These are phyloP conservation scores for Collybiopsis confluens DNA, from an alignment of 768 basidiomycete species.

Conservation along the genomic window DNA sequence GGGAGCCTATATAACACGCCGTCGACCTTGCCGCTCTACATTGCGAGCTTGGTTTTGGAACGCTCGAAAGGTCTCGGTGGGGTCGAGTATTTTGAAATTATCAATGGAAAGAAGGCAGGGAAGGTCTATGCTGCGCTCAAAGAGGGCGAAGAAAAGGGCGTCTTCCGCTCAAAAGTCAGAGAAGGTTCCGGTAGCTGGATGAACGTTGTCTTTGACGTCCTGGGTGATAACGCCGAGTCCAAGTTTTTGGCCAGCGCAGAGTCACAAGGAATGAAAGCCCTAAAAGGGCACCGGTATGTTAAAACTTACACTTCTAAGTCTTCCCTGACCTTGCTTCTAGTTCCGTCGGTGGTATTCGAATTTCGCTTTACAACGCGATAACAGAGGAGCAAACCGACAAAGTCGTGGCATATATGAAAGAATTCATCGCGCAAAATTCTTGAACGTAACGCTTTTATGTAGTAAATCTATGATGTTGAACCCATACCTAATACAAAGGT, in stretches of 20 bases:
- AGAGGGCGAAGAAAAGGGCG: conserved; percentile 65
- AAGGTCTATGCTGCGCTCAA: conserved; percentile 73
- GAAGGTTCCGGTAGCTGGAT: conserved; percentile 85
- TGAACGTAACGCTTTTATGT: background rate
- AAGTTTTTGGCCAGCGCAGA: conserved; percentile 81
- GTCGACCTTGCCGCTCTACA: conserved; percentile 86
- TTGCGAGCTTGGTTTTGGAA: conserved; percentile 79
- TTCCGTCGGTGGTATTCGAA: conserved; percentile 65
- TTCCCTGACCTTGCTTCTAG: conserved; percentile 22
- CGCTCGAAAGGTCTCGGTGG: conserved; percentile 65
- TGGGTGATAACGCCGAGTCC: conserved; percentile 68
- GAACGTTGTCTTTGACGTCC: conserved; percentile 86
- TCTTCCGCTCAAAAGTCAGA: conserved; percentile 69
- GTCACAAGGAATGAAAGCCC: conserved; percentile 70
- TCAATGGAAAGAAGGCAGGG: conserved; percentile 70
- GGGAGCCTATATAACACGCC: conserved; percentile 91
- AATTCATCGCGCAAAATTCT: conserved; percentile 34
- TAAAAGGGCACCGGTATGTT: conserved; percentile 90
- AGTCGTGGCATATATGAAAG: conserved; percentile 55
- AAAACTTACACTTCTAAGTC: background rate
- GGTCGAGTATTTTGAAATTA: conserved; percentile 54
- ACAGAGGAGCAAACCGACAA: conserved; percentile 68
- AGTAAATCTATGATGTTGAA: conserved; percentile 16
- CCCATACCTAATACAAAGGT: conserved; percentile 83
- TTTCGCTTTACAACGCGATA: conserved; percentile 88